These are phyloP conservation scores for Phaeodactylum tricornutum DNA, from an alignment of 108 stramenopile species.

Conservation along the genomic window DNA sequence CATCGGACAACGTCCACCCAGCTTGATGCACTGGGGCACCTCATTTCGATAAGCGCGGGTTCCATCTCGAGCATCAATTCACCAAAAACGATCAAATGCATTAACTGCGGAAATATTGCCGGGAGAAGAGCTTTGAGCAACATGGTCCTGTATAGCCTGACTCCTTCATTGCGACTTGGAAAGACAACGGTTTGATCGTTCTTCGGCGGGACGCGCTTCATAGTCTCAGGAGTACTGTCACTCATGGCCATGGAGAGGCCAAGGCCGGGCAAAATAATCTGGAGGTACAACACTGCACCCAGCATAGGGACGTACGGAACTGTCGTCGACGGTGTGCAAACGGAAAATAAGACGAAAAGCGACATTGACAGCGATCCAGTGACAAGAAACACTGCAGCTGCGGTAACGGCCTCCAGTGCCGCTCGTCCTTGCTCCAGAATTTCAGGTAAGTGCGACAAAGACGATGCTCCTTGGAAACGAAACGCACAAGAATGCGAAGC, in stretches of 20 bases:
- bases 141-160: constrained; percentile 20
- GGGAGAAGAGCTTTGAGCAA: constrained; percentile 46
- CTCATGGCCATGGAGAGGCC: constrained; percentile 56
- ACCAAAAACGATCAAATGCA: constrained; percentile 58
- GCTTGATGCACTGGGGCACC: constrained; percentile 7
- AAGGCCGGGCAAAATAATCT: constrained; percentile 51
- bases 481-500: constrained; percentile 63
- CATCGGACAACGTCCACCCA: constrained; percentile 56
- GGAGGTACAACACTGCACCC: constrained; percentile 54
- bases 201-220: constrained; percentile 74
- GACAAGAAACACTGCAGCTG: constrained; percentile 45
- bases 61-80: constrained; percentile 34
- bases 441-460: constrained; percentile 48
- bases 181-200: constrained; percentile 61
- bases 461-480: constrained; percentile 39
- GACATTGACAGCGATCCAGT: constrained; percentile 44
- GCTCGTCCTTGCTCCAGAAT: constrained; percentile 72
- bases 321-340: constrained; percentile 31
- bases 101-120: constrained; percentile 49
- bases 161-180: constrained; percentile 45
- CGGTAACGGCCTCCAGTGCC: constrained; percentile 47
- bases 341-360: constrained; percentile 44
- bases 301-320: constrained; percentile 45
- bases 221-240: constrained; percentile 39
- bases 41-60: constrained; percentile 12